phyloP scores from a whole-genome alignment of 768 basidiomycete species.

The Ephemerocybe angulata region DNA sequence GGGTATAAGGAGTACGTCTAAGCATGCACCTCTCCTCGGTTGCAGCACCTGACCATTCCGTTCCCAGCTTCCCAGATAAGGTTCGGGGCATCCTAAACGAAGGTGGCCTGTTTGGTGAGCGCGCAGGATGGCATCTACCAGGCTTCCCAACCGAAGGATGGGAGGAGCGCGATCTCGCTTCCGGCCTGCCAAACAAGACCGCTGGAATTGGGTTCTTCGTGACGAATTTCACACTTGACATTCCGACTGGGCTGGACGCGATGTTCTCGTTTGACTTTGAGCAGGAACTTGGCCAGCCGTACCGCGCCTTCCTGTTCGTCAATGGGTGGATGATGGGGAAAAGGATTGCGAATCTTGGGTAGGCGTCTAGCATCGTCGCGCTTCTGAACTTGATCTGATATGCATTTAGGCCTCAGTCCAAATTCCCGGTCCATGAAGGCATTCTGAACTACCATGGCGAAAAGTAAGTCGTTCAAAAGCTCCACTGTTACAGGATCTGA shows the following conservation, averaged over 20 bases:
- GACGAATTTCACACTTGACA: conserved; percentile 61
- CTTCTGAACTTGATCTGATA: not conserved
- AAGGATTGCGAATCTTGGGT: conserved; percentile 68
- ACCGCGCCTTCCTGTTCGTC: conserved; percentile 70
- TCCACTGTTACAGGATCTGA: not conserved
- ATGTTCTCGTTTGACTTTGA: conserved; percentile 72
- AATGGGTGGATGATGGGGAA: conserved; percentile 94
- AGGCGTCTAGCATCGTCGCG: conserved; percentile 18
- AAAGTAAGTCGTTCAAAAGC: conserved; percentile 46
- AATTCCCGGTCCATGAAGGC: conserved; percentile 82
- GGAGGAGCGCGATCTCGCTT: conserved; percentile 49
- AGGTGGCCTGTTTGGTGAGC: conserved; percentile 69
- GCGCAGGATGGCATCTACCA: conserved; percentile 72
- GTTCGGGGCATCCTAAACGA: conserved; percentile 58
- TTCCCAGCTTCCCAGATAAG: conserved; percentile 68
- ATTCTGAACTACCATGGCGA: conserved; percentile 68
- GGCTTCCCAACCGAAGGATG: conserved; percentile 60
- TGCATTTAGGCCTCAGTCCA: conserved; percentile 59
- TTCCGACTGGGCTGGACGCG: conserved; percentile 60
- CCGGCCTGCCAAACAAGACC: conserved; percentile 51
- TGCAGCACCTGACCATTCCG: not conserved
- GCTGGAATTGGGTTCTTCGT: conserved; percentile 84
- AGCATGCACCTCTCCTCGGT: not conserved
- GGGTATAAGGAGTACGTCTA: conserved; percentile 55
- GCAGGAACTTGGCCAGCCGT: conserved; percentile 55